Percentiles rank a stretch among this genome's conserved stretches.
Evolutionary conservation across 1,284 basidiomycete species (phyloP).

Genomic region (Cryptococcus wingfieldii): DNA sequence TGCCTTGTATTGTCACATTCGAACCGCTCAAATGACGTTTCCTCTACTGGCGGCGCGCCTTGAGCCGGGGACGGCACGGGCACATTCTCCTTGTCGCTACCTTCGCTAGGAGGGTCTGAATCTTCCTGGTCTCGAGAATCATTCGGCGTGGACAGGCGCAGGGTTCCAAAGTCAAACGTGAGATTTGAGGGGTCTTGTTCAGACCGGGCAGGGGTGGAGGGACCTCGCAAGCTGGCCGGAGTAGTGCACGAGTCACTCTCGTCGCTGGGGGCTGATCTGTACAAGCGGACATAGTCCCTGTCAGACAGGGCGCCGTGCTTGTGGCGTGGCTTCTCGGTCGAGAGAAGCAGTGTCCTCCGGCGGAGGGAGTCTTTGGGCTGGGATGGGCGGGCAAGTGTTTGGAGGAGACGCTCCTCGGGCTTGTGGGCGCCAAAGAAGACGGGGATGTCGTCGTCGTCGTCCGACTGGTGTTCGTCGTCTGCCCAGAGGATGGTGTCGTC

Average conservation of each 20-base stretch:
- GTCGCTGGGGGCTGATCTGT: neutral
- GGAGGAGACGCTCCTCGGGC: constrained; percentile 20
- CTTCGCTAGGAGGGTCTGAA: constrained; percentile 11
- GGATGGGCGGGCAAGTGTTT: constrained; percentile 12
- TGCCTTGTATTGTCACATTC: neutral
- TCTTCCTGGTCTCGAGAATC: neutral
- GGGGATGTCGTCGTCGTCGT: constrained; percentile 27
- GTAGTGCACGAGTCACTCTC: constrained; percentile 1
- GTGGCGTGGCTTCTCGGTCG: constrained; percentile 1
- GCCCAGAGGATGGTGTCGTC: neutral
- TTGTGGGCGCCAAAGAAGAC: constrained; percentile 36
- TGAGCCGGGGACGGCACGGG: constrained; percentile 6
- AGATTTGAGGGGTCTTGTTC: neutral
- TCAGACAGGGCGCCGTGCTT: neutral
- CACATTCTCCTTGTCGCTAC: constrained; percentile 43
- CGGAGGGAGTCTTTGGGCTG: constrained; percentile 11
- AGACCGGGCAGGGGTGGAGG: neutral
- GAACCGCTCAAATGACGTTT: neutral
- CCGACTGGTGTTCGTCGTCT: constrained; percentile 8
- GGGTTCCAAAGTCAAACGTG: neutral
- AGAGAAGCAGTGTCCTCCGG: constrained; percentile 8
- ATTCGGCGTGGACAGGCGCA: constrained; percentile 4
- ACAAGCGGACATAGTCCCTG: neutral
- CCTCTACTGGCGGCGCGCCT: neutral
- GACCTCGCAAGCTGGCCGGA: neutral